Evolutionary conservation across 805 yeast species (phyloP), one percentile per base, ranked within the genome.

Genomic region (Kuraishia hungarica): DNA sequence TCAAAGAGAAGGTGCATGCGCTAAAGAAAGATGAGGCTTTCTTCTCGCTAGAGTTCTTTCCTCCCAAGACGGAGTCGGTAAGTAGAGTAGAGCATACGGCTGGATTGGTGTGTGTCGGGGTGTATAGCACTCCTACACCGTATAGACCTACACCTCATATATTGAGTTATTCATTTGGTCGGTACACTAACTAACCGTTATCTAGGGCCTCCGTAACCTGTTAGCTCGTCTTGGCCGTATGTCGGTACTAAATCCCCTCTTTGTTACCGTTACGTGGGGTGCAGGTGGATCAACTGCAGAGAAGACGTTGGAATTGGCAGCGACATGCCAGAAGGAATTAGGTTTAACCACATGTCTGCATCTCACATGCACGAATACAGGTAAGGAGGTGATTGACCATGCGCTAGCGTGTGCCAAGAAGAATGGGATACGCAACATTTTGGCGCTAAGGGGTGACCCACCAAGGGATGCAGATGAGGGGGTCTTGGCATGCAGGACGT

Each of bases 191-290:
- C n/a, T n/a, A n/a, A n/a, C n/a, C n/a, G n/a, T n/a, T n/a, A n/a
- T 1, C 29, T 60, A 77, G 64, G 99, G 98, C 61, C 79, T 87
- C 67, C 79, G 87, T 59, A 94, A 94, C 70, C 73, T 94, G 58
- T 75, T 88, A 52, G 90, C 92, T 28, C 86, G 99, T 70, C 81
- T 94, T 71, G 83, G 82, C 64, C 84, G 99, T 64, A 86, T 94
- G 92, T 83, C 89, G 59, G 86, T 87, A 2, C 72, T 94, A 58
- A 92, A 91, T 55, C 98, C 98, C 2, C 73, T 86, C 17, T 96
- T 94, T 67, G 85, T 93, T 54, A 89, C 97, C 2, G 87, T 94
- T 15, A 94, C 99, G 0, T 94, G 98, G 97, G 99, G 98, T 39
- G 98, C 99, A 4, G 98, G 98, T 48, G 99, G 99, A 2, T 84